phyloP scores from a whole-genome alignment of 768 basidiomycete genomes.

The Mycena galericulata region DNA sequence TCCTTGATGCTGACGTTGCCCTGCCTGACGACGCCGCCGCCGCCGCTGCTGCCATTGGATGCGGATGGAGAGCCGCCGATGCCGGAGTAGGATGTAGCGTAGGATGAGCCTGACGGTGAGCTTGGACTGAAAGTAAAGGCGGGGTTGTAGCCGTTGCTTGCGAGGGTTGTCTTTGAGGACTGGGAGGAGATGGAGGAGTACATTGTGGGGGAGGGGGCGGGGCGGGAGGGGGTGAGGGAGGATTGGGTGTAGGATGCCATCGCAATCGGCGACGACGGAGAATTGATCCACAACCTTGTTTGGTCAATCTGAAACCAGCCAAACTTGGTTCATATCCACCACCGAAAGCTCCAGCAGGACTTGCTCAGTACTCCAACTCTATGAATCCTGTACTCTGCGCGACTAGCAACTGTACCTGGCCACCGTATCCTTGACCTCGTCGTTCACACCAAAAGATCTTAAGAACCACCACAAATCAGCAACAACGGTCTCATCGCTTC shows the following conservation, averaged over 20 bases:
- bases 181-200: constrained; percentile 50
- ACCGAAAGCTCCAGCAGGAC: too few relatives aligned
- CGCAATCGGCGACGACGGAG: constrained; percentile 20
- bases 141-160: constrained; percentile 68
- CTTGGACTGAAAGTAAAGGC: constrained; percentile 66
- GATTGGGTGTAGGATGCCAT: constrained; percentile 18
- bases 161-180: constrained; percentile 54
- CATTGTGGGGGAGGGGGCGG: constrained; percentile 64
- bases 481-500: too few relatives aligned
- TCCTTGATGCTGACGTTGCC: constrained; percentile 93
- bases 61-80: constrained; percentile 79
- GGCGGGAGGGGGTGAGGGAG: constrained; percentile 78
- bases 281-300: background rate
- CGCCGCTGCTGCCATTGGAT: constrained; percentile 56
- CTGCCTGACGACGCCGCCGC: constrained; percentile 52
- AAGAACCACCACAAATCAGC: too few relatives aligned
- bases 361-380: too few relatives aligned
- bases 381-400: too few relatives aligned
- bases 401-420: too few relatives aligned
- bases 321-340: too few relatives aligned
- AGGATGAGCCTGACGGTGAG: constrained; percentile 69
- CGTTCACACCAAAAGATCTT: too few relatives aligned
- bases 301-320: too few relatives aligned
- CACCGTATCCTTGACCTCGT: too few relatives aligned
- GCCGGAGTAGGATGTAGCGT: constrained; percentile 77